Evolutionary conservation across 805 yeast species (phyloP), one percentile per base, ranked within the genome.

Genomic region (Lachancea dasiensis): DNA sequence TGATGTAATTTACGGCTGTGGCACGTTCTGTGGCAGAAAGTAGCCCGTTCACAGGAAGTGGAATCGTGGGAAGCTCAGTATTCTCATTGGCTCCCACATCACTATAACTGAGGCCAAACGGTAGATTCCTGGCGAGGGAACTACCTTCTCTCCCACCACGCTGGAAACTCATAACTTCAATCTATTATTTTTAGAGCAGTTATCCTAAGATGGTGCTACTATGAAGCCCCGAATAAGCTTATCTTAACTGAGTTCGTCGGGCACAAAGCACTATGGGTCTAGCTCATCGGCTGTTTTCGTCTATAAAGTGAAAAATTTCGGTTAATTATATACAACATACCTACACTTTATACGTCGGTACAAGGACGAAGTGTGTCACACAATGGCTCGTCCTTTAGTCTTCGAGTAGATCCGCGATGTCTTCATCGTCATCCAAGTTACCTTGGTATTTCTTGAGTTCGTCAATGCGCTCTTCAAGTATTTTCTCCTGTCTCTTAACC

Each of bases 51-150:
- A 82, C 73, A 1, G 92, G 92, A 16, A 83, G 54, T 17, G 74
- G 59, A 56, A 70, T 54, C 61, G 38, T 44, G 17, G 60, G 77
- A 60, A 48, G 51, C 48, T 47, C 68, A 54, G 43, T 68, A 54
- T 40, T 69, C 63, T 34, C 67, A 58, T 31, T 56, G 57, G 44
- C 56, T 13, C 67, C 57, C 17, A 81, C 67, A 52, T 82, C 90
- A 21, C 72, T 67, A 54, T 76, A 79, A 36, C 78, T 85, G 35
- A 82, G 58, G 8, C 92, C 89, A 59, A 81, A 79, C n/a, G 89
- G 89, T 36, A 81, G 60, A 28, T 51, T 54, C 32, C 56, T 53
- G 33, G 56, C 47, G 63, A 62, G 49, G 49, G 75, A 50, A 58
- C 59, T 44, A 26, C 58, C 58, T n/a, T 69, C 66, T 18, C 68